Conservation (phyloP, 2,329 filamentous ascomycete species). For the Arachnomyces sp. region DNA sequence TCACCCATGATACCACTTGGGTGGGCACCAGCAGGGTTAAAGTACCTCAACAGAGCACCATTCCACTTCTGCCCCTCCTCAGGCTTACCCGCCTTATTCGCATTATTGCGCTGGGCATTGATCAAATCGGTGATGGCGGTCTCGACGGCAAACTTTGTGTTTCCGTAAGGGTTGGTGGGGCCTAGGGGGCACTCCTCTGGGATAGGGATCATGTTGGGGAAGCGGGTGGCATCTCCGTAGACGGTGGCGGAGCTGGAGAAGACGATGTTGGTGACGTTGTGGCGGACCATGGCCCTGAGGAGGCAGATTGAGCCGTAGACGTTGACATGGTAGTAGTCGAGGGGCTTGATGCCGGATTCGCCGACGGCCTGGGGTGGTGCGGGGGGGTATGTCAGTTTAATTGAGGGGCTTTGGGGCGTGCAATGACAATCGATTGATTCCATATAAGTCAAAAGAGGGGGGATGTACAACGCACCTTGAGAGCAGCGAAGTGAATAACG, state of each 20-base stretch:
- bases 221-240: slow-evolving; percentile 92
- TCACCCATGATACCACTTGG: slow-evolving; percentile 96
- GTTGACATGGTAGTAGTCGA: slow-evolving; percentile 97
- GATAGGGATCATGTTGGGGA: slow-evolving; percentile 97
- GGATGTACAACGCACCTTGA: slow-evolving; percentile 60
- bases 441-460: neutral
- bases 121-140: slow-evolving; percentile 84
- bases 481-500: slow-evolving; percentile 95
- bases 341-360: slow-evolving; percentile 84
- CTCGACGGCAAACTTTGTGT: slow-evolving; percentile 91
- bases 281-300: slow-evolving; percentile 73
- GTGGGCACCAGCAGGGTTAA: slow-evolving; percentile 93
- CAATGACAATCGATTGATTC: neutral
- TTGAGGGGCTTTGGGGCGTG: slow-evolving; percentile 9
- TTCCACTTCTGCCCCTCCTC: slow-evolving; percentile 75
- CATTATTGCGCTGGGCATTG: slow-evolving; percentile 74
- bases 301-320: slow-evolving; percentile 86
- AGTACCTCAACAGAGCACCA: slow-evolving; percentile 86
- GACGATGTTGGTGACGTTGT: slow-evolving; percentile 93
- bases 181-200: slow-evolving; percentile 93
- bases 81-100: slow-evolving; percentile 67
- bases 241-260: slow-evolving; percentile 98
- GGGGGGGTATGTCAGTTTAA: too few species aligned
- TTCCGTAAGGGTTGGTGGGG: slow-evolving; percentile 94
- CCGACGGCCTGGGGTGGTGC: slow-evolving; percentile 77